Evolutionary conservation across 116 monocot genomes (phyloP).

Genomic region (Trichopus zeylanicus): DNA sequence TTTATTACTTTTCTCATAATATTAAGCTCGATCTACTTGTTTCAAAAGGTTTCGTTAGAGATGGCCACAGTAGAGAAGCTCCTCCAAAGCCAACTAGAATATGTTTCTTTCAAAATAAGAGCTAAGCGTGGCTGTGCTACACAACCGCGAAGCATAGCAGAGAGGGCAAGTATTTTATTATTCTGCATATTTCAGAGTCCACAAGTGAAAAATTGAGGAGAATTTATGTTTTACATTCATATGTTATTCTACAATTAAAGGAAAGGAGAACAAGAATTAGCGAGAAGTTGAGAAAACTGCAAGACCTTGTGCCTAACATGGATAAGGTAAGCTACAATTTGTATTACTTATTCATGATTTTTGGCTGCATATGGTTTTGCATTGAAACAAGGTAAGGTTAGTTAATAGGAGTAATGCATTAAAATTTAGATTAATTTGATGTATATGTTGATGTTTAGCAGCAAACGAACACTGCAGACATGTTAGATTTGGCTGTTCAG

Average conservation of each 20-base stretch:
- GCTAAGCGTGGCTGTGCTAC: constrained; percentile 95
- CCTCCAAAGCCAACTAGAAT: constrained; percentile 65
- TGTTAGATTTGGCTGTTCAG: constrained; percentile 82
- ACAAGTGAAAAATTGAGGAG: too few species aligned
- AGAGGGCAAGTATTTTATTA: constrained; percentile 38
- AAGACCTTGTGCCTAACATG: constrained; percentile 92
- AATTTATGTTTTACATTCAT: neutral
- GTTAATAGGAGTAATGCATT: neutral
- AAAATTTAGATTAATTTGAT: neutral
- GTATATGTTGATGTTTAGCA: constrained; percentile 13
- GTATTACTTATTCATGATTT: too few species aligned
- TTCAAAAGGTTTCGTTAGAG: constrained; percentile 21
- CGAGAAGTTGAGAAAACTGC: constrained; percentile 68
- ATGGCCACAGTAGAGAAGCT: constrained; percentile 50
- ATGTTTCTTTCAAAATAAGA: constrained; percentile 63
- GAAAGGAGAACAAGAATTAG: constrained; percentile 90
- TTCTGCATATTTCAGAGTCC: neutral
- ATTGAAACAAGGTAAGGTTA: too few species aligned
- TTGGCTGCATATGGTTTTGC: too few species aligned
- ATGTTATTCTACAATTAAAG: constrained; percentile 11
- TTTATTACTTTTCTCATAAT: neutral
- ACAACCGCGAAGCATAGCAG: constrained; percentile 91
- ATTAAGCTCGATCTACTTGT: neutral
- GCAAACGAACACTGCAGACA: constrained; percentile 88
- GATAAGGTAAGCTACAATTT: constrained; percentile 60